Conservation (phyloP, 2,329 filamentous ascomycete genomes). For the Cytospora mali region DNA sequence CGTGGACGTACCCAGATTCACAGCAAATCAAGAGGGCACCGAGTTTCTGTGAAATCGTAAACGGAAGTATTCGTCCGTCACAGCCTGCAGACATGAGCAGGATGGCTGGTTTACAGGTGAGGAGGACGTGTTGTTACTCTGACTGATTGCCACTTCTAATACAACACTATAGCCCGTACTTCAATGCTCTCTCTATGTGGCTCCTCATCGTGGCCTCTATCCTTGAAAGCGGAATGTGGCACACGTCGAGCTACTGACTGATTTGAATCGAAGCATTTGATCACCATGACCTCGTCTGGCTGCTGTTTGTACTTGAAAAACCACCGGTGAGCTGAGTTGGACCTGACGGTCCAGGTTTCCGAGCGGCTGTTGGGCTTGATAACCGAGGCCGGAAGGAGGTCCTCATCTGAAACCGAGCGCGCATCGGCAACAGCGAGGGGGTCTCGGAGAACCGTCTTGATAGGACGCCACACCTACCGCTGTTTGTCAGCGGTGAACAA, state of each 20-base stretch:
- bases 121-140: no score
- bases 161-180: constrained; percentile 23
- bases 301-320: constrained; percentile 54
- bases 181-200: constrained; percentile 26
- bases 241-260: constrained; percentile 34
- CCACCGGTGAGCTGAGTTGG: constrained; percentile 41
- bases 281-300: constrained; percentile 57
- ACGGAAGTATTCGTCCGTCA: no score
- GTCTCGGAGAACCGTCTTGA: constrained; percentile 49
- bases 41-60: no score
- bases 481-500: neutral
- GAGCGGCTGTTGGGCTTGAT: constrained; percentile 36
- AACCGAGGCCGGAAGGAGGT: constrained; percentile 43
- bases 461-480: constrained; percentile 48
- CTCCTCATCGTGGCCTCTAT: constrained; percentile 41
- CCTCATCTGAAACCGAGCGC: constrained; percentile 40
- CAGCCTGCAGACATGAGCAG: no score
- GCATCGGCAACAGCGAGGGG: constrained; percentile 46
- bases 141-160: neutral
- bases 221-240: constrained; percentile 34
- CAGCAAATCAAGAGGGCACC: no score
- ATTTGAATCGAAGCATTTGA: constrained; percentile 64
- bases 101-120: no score
- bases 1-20: no score
- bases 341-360: constrained; percentile 19